phyloP scores from a whole-genome alignment of 345 rosid genomes.

The Moringa oleifera region DNA sequence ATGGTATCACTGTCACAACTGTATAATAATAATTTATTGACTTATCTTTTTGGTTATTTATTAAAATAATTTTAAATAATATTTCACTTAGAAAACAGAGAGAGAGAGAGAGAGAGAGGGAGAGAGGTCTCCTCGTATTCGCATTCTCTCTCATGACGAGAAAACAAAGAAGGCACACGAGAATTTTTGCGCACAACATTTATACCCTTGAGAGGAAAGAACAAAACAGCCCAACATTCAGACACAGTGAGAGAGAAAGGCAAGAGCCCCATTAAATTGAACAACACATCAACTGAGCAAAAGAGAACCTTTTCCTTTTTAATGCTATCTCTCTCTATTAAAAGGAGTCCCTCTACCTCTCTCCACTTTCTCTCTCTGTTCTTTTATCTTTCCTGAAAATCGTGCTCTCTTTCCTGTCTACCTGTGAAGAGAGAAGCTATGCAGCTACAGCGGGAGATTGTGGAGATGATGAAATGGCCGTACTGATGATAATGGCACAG shows the following conservation, averaged over 20 bases:
- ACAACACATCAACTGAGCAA: constrained; percentile 7
- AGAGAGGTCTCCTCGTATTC: background rate
- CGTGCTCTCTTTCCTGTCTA: constrained; percentile 24
- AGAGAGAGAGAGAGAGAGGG: too few species aligned
- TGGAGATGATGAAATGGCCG: constrained; percentile 50
- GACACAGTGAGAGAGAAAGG: background rate
- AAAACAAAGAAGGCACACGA: background rate
- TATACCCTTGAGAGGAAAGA: background rate
- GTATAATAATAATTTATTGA: too few species aligned
- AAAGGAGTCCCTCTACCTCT: too few species aligned
- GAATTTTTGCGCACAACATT: background rate
- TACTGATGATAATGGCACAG: constrained; percentile 38
- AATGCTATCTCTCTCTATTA: constrained; percentile 26
- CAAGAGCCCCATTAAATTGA: constrained; percentile 5
- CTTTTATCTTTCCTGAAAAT: constrained; percentile 19
- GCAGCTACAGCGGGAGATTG: constrained; percentile 20
- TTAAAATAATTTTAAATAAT: too few species aligned
- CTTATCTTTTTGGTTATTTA: too few species aligned
- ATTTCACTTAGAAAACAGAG: too few species aligned
- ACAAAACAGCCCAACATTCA: too few species aligned
- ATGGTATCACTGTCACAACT: too few species aligned
- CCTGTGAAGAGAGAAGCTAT: constrained; percentile 16
- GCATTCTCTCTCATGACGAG: background rate
- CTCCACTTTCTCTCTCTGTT: background rate
- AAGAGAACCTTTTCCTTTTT: constrained; percentile 45